Percentiles rank a stretch among this genome's conserved stretches.
phyloP scores from a whole-genome alignment of 495 filamentous ascomycete genomes.

The Penicillium lividum region DNA sequence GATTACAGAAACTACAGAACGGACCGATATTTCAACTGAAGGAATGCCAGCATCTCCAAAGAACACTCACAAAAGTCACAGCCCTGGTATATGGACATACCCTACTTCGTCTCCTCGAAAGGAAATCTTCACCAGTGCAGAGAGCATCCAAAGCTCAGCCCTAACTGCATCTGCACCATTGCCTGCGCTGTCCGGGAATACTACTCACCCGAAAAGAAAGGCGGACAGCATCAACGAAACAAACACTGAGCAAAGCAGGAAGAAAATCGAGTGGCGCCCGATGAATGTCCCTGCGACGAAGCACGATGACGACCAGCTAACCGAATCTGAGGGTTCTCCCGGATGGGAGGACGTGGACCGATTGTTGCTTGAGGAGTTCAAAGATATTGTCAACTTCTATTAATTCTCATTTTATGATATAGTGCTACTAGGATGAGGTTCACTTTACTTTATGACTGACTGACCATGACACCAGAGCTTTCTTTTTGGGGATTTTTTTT shows the following conservation, averaged over 20 bases:
- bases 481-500: no score
- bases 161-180: constrained; percentile 2
- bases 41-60: neutral
- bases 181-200: neutral
- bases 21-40: neutral
- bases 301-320: neutral
- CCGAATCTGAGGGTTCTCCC: constrained; percentile 8
- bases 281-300: neutral
- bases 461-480: neutral
- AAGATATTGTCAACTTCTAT: constrained; percentile 41
- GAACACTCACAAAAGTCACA: no score
- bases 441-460: neutral
- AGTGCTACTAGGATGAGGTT: neutral
- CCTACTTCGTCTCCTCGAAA: neutral
- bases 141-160: neutral
- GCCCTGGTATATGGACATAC: constrained; percentile 8
- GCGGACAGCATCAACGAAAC: neutral
- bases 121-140: constrained; percentile 2
- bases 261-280: neutral
- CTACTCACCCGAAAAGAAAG: constrained; percentile 8
- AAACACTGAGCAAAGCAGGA: neutral
- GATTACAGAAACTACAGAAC: neutral
- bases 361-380: constrained; percentile 39
- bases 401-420: constrained; percentile 6
- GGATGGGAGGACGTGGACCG: constrained; percentile 41